These are phyloP conservation scores for Alternaria infectoria DNA, from an alignment of 2,329 filamentous ascomycete genomes.

Conservation along the genomic window DNA sequence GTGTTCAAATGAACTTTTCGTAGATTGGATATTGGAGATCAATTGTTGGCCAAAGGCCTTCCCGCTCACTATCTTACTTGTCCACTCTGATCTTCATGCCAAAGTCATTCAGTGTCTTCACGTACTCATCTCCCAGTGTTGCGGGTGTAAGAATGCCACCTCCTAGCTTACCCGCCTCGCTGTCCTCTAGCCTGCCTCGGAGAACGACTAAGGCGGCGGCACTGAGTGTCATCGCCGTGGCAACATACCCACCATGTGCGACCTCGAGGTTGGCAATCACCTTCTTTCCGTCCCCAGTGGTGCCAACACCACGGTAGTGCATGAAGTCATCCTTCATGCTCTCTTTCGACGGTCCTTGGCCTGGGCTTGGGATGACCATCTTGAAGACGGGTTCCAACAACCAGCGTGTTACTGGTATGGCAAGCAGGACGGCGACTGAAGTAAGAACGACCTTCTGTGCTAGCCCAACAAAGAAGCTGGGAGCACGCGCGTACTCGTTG, in stretches of 20 bases:
- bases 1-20: neutral
- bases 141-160: conserved; percentile 77
- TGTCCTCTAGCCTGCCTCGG: conserved; percentile 59
- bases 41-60: neutral
- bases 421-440: conserved; percentile 53
- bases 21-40: neutral
- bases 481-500: conserved; percentile 61
- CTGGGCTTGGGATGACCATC: conserved; percentile 37
- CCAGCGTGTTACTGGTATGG: conserved; percentile 61
- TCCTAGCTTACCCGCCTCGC: conserved; percentile 59
- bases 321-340: conserved; percentile 64
- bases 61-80: neutral
- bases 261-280: conserved; percentile 64
- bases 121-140: conserved; percentile 69
- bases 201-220: conserved; percentile 71
- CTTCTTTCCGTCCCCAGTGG: conserved; percentile 58
- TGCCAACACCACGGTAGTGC: conserved; percentile 69
- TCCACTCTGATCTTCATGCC: conserved; percentile 64
- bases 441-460: conserved; percentile 58
- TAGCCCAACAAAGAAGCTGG: conserved; percentile 56
- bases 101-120: conserved; percentile 66
- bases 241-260: conserved; percentile 68
- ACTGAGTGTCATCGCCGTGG: conserved; percentile 69
- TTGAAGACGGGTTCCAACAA: conserved; percentile 39
- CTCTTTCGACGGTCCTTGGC: conserved; percentile 52